Evolutionary conservation across 371 early-diverging fungal species (phyloP), one percentile per base, ranked within the genome.

Genomic region (Parasitella parasitica): DNA sequence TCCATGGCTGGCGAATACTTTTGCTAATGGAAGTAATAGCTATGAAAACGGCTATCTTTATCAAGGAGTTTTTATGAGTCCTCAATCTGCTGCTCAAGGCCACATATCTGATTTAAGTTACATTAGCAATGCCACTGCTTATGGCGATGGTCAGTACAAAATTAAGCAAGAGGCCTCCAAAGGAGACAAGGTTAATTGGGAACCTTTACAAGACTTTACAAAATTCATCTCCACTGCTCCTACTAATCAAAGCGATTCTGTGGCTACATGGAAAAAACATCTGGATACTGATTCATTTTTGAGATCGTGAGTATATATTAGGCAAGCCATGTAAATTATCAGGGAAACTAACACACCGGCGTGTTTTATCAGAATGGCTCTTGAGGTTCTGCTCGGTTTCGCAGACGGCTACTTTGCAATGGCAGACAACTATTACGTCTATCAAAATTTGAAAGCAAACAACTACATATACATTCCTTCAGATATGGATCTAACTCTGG

Each of bases 1-100:
- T 18, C 70, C 74, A n/a, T 80, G 80, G 80, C 24, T 73, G 0
- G 38, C 64, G 9, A 72, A 69, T 6, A 73, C 69, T 4, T 80
- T 80, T 56, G 63, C 60, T 24, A 62, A 67, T 16, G 77, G 77
- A 39, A 35, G 57, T 6, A 49, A 62, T 13, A 26, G 61, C 4
- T 75, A 71, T 38, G 38, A 72, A 15, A 64, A 76, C n/a, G 80
- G 80, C 11, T 41, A 57, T 16, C 34, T 79, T 9, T 79, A 71
- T 37, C 61, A 76, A 65, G 75, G 75, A 28, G 50, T 41, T 11
- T 63, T 59, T 28, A 43, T 35, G 4, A 52, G 59, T 11, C 16
- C n/a, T 20, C 32, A 43, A 7, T 54, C 61, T 5, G 8, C 24
- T 26, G 24, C 16, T 6, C n/a, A 15, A 16, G 55, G 46, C 2